phyloP scores from a whole-genome alignment of 106 monocot genomes.

The Apostasia shenzhenica region DNA sequence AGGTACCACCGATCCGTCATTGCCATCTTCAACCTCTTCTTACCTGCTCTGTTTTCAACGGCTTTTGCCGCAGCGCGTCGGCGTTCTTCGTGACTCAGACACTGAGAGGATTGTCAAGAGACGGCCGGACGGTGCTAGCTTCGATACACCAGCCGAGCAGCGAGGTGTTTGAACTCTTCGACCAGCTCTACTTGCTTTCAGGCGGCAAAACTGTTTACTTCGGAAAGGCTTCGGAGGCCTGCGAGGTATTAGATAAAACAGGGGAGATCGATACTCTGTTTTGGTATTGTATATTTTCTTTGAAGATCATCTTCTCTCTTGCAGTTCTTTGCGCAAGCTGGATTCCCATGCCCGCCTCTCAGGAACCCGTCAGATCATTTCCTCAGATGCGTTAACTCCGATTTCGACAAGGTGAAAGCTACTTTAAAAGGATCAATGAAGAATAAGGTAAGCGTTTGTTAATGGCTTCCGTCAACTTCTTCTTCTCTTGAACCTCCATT shows the following conservation, averaged over 20 bases:
- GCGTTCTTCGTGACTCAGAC: conserved; percentile 97
- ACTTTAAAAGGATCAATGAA: conserved; percentile 72
- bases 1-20: conserved; percentile 32
- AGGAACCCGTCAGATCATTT: conserved; percentile 90
- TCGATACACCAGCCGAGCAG: conserved; percentile 98
- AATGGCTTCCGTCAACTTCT: too few species aligned
- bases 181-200: conserved; percentile 72
- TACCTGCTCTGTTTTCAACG: neutral
- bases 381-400: conserved; percentile 67
- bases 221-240: conserved; percentile 64
- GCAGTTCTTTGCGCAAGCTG: conserved; percentile 57
- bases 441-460: conserved; percentile 22
- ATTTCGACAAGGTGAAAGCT: conserved; percentile 81
- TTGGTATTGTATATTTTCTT: neutral
- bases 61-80: conserved; percentile 55
- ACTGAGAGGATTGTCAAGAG: conserved; percentile 69
- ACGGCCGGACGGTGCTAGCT: conserved; percentile 83
- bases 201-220: conserved; percentile 94
- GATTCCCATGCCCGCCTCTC: conserved; percentile 82
- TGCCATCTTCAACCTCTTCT: neutral
- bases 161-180: conserved; percentile 94
- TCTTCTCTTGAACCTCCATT: neutral
- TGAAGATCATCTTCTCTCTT: neutral
- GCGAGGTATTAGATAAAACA: conserved; percentile 30
- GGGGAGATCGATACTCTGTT: neutral